Evolutionary conservation across 331 rosid genomes (phyloP).

Genomic region (Malus hybrid): DNA sequence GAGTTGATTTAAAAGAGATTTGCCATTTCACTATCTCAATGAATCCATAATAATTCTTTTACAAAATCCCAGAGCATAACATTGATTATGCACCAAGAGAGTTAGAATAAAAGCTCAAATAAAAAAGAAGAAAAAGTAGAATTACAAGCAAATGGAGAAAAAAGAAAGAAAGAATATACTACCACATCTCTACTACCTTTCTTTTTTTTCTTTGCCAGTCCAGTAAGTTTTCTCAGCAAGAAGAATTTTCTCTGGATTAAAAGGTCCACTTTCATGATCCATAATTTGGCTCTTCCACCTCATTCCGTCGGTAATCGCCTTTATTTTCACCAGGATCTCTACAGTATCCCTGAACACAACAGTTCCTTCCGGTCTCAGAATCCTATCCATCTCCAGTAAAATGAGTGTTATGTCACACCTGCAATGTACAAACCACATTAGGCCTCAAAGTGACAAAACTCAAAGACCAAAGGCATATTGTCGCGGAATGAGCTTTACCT

Average conservation of each 20-base stretch:
- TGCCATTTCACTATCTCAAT: not conserved
- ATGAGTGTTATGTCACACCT: constrained; percentile 74
- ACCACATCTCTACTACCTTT: constrained; percentile 16
- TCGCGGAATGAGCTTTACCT: constrained; percentile 31
- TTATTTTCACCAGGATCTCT: constrained; percentile 66
- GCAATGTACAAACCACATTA: constrained; percentile 6
- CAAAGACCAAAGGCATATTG: not conserved
- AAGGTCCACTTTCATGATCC: constrained; percentile 95
- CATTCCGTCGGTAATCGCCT: constrained; percentile 63
- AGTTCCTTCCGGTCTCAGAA: constrained; percentile 91
- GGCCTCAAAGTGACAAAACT: not conserved
- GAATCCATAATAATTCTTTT: not conserved
- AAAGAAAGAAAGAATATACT: not conserved
- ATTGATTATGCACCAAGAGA: not conserved
- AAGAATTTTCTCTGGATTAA: constrained; percentile 88
- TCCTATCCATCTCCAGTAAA: constrained; percentile 92
- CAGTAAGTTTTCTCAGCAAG: constrained; percentile 72
- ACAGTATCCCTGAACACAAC: constrained; percentile 79
- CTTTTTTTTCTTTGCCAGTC: constrained; percentile 47
- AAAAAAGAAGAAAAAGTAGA: not conserved
- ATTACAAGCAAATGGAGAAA: not conserved
- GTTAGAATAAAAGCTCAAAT: not conserved
- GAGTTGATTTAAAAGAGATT: not conserved
- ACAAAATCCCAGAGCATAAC: constrained; percentile 3
- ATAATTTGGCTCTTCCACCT: constrained; percentile 74